Base-by-base conservation (phyloP, 2,329 filamentous ascomycete genomes). In the Penicillium sp. region DNA sequence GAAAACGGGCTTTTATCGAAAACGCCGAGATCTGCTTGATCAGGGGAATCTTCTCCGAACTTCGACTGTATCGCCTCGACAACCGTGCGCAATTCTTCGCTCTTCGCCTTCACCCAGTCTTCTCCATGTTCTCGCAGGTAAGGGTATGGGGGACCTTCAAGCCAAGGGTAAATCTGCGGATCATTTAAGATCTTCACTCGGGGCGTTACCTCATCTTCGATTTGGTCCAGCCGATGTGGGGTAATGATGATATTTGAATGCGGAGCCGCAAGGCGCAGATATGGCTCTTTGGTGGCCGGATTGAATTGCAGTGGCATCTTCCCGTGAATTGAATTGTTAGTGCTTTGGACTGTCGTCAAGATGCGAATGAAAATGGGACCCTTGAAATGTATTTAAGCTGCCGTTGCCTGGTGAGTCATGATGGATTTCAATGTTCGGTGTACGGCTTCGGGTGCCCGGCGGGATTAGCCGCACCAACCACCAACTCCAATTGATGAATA, bases 221-320 rank as follows among this genome's bases (percentile, higher is more conserved):
- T 20, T 27, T 36, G 42, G 46, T 49, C 32, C 15, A 43, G 43
- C 4, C 64, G 62, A 18, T 62, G 56, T 24, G 62, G 61, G 10
- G 65, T 67, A 48, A 68, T 54, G 46, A 67, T 66, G 32, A 67
- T 63, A 24, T 65, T 56, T 8, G 54, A 43, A 15, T 54, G 55
- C 12, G 65, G 64, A 4, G 53, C 46, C 4, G 56, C 56, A 13
- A 68, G 59, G n/a, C 56, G 60, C 13, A 68, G 54, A 45, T 65
- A 66, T 8, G 61, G 61, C 46, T 66, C 64, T n/a, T 46, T 47
- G 2, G 56, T 60, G 32, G 30, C 7, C 4, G 52, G 42, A 36
- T 61, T 58, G 30, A 51, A 51, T 3, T 51, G 27, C 17, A 64
- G 40, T 8, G 41, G 42, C 62, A 66, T 66, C 32, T 50, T 59